Evolutionary conservation across 345 rosid genomes (phyloP), one percentile per base, ranked within the genome.

Genomic region (Moricandia moricandioides): DNA sequence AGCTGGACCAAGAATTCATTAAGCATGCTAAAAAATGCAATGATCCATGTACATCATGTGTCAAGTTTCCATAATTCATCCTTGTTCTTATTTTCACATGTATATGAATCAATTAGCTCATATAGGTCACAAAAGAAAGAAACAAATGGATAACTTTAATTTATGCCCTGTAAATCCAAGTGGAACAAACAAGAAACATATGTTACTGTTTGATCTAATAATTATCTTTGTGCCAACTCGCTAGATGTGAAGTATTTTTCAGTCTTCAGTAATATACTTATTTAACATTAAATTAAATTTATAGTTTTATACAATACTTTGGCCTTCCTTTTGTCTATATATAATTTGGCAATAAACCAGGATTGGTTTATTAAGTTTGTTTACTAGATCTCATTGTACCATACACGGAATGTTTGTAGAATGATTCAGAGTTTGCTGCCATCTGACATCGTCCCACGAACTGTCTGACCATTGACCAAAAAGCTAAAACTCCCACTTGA

Each of bases 391-490:
- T 64, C 12, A 70, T 57, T 17, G 29, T 30, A 70, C 6, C 43
- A 49, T 7, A 58, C 26, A 57, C 58, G 65, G 76, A 71, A 71
- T 77, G 80, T 35, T 37, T 51, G 57, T 37, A 71, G 77, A 71
- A 71, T 35, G 57, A 71, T 65, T 78, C 72, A 58, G 68, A 65
- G 29, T 9, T 37, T 63, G 29, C 61, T 35, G 68, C 17, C 33
- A 11, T 65, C 72, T 71, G 81, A 71, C 81, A 71, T 35, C 76
- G 60, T 66, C 81, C 30, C 76, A 78, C 77, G 72, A 71, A 65
- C 72, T 71, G 45, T 65, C 34, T 26, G 68, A 71, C 72, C 55
- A 65, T 77, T 71, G 72, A 71, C 80, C 63, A 77, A 34, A 34
- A 47, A 33, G 62, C 62, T 64, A 29, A 3, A 64, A 43, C 33